Percentiles rank a stretch among this genome's conserved stretches.
These are phyloP conservation scores for Apiospora kogelbergensis DNA, from an alignment of 2,329 filamentous ascomycete species.

Conservation along the genomic window DNA sequence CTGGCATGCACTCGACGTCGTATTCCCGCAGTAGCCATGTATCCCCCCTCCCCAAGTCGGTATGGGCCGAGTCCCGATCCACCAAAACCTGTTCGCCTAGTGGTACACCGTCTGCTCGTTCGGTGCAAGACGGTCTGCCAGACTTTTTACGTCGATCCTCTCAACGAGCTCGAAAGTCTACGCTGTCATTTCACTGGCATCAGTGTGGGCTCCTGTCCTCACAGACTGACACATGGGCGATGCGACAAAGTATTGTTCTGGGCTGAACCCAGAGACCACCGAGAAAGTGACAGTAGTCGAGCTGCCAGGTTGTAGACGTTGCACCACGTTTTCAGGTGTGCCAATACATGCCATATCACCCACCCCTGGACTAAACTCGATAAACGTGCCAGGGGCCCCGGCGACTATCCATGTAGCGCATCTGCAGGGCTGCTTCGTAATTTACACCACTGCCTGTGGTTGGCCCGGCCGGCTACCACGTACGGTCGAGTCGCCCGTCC, in stretches of 20 bases:
- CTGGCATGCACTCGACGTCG: conserved; percentile 8
- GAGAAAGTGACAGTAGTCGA: neutral
- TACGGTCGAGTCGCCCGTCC: neutral
- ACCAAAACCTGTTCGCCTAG: neutral
- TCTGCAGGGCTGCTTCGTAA: conserved; percentile 22
- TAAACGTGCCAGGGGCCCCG: conserved; percentile 5
- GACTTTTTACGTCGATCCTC: neutral
- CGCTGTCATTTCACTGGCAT: neutral
- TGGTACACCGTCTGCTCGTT: neutral
- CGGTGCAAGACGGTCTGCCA: neutral
- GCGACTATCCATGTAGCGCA: conserved; percentile 2
- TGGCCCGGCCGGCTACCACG: conserved; percentile 17
- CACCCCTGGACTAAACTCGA: neutral
- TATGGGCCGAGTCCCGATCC: neutral
- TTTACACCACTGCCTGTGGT: conserved; percentile 18
- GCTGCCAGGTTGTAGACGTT: neutral
- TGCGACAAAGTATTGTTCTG: neutral
- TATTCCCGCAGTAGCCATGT: conserved; percentile 1
- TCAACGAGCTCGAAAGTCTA: neutral
- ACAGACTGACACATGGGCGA: neutral
- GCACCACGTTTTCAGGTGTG: conserved; percentile 1
- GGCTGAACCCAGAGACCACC: neutral
- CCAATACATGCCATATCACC: neutral
- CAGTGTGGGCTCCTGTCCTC: neutral
- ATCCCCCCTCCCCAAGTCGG: neutral